Conservation (phyloP, 257 asterid species). For the Misopates orontium region DNA sequence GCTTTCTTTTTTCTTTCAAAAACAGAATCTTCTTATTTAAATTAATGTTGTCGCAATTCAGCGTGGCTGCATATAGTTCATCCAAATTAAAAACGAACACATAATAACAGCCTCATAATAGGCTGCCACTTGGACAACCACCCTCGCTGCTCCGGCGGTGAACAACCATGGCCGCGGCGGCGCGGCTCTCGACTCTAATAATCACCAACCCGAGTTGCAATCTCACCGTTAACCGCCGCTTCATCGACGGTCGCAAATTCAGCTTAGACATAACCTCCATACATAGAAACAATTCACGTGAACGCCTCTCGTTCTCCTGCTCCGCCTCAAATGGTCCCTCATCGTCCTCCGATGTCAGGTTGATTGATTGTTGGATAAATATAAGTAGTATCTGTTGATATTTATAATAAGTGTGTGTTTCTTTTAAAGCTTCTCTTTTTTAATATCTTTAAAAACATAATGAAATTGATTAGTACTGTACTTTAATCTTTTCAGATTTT, state of each 20-base stretch:
- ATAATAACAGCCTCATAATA: slow-evolving; percentile 20
- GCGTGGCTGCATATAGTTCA: slow-evolving; percentile 42
- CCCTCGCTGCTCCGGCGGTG: slow-evolving; percentile 10
- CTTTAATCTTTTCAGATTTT: no score
- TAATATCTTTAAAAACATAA: no score
- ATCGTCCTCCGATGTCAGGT: slow-evolving; percentile 58
- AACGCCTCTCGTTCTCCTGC: slow-evolving; percentile 36
- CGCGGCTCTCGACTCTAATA: slow-evolving; percentile 35
- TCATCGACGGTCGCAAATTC: slow-evolving; percentile 7
- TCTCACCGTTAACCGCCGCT: slow-evolving; percentile 32
- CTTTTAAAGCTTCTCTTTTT: no score
- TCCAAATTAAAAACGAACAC: slow-evolving; percentile 5
- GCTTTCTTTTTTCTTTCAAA: no score
- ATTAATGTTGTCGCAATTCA: no score
- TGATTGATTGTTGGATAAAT: no score
- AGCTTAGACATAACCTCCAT: slow-evolving; percentile 27
- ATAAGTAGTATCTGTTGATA: no score
- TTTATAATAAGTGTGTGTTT: no score
- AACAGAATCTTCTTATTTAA: no score
- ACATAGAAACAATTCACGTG: slow-evolving; percentile 30
- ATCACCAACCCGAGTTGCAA: slow-evolving; percentile 28
- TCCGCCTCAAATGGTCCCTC: slow-evolving; percentile 54
- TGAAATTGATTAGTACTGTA: no score
- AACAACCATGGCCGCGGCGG: slow-evolving; percentile 46
- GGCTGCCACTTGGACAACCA: slow-evolving; percentile 7